A percentile compares a stretch with the other conserved stretches of the same genome.
These are phyloP conservation scores for Pinus albicaulis DNA, from an alignment of 75 land plant species.

Conservation along the genomic window DNA sequence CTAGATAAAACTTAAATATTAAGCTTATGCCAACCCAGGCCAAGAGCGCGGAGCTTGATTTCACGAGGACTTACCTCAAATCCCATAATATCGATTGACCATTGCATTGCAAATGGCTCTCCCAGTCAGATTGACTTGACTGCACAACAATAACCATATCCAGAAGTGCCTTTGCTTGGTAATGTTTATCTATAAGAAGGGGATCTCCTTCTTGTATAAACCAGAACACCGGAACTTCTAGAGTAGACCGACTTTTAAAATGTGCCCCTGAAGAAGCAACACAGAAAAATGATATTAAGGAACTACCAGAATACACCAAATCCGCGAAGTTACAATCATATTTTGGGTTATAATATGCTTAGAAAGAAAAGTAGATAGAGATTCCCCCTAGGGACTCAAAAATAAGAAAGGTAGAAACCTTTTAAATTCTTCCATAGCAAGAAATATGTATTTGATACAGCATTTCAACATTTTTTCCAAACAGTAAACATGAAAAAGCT, in stretches of 20 bases:
- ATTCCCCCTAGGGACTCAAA: neutral
- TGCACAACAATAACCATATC: conserved; percentile 98
- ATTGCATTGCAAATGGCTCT: conserved; percentile 96
- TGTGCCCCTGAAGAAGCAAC: conserved; percentile 36
- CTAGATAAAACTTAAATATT: neutral
- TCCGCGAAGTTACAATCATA: neutral
- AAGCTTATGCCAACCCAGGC: neutral
- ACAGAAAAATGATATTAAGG: neutral
- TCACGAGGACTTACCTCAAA: conserved; percentile 51
- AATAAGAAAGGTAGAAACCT: neutral
- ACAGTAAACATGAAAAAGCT: neutral
- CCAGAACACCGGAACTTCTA: conserved; percentile 99
- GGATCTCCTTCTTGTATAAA: conserved; percentile 79
- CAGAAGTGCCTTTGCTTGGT: conserved; percentile 86
- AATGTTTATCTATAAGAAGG: conserved; percentile 90
- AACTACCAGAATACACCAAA: neutral
- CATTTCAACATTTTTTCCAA: neutral
- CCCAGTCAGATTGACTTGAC: conserved; percentile 79
- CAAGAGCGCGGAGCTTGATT: neutral
- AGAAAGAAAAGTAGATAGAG: neutral
- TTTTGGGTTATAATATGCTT: neutral
- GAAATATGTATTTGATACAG: neutral
- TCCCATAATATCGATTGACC: conserved; percentile 83
- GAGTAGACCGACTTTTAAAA: conserved; percentile 55
- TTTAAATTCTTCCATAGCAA: neutral